A percentile compares a stretch with the other conserved stretches of the same genome.
Conservation (phyloP, 768 basidiomycete species). For the Mycena leptocephala region DNA sequence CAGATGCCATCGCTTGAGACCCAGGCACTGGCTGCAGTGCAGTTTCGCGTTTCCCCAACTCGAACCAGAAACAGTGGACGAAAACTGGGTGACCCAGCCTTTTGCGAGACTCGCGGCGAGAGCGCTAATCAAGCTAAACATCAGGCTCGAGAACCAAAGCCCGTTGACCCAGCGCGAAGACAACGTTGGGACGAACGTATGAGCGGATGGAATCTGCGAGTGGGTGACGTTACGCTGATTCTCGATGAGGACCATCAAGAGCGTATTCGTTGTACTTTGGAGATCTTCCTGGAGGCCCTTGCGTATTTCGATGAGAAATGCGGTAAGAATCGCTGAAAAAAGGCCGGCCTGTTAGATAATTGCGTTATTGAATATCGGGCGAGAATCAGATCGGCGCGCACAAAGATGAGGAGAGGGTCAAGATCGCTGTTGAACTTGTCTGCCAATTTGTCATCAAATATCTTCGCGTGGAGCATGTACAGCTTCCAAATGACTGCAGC, state of each 20-base stretch:
- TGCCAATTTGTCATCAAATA: not conserved
- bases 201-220: too few species aligned
- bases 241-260: not conserved
- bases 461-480: not conserved
- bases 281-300: not conserved
- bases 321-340: not conserved
- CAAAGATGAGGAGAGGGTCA: not conserved
- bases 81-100: not conserved
- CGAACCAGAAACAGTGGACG: not conserved
- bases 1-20: not conserved
- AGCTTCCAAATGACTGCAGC: not conserved
- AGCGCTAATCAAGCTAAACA: not conserved
- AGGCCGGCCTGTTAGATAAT: not conserved
- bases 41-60: not conserved
- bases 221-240: not conserved
- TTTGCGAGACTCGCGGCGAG: constrained; percentile 6
- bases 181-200: not conserved
- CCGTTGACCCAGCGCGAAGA: constrained; percentile 3
- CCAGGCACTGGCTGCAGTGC: not conserved
- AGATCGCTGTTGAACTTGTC: not conserved
- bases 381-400: not conserved
- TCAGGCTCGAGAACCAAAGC: constrained; percentile 1
- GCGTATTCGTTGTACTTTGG: not conserved
- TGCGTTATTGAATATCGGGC: not conserved
- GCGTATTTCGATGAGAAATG: constrained; percentile 6